Evolutionary conservation across 202 grass and related monocot species (phyloP), one percentile per base, ranked within the genome.

Genomic region (Eragrostis tef): DNA sequence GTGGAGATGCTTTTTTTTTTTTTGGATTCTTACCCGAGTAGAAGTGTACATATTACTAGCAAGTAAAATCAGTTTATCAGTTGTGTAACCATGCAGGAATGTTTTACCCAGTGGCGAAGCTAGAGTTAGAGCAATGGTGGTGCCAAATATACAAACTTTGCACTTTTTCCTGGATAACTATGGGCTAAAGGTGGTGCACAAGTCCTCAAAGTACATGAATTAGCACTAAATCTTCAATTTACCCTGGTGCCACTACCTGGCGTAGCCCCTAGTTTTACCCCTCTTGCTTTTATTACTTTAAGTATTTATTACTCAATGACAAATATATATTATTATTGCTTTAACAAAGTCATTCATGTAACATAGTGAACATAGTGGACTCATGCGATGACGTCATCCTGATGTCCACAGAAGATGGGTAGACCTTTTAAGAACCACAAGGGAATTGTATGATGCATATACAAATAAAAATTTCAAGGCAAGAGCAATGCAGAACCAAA

Each of bases 401-500:
- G 1, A 56, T 7, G 42, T 17, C 10, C 1, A 62, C 21, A 34
- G 62, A 74, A 84, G 24, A 67, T 61, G 19, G 42, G 73, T 16
- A 60, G 17, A 51, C 44, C 70, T 84, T 75, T 80, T 13, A 56
- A 62, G 13, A 56, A 62, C 29, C 15, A 36, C 7, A 63, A 47
- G 15, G n/a, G 34, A 65, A 87, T 67, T 46, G 26, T 59, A 79
- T 41, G 53, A 84, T 54, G 19, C 50, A 47, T 44, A 22, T 51
- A 75, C 20, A n/a, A 69, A 66, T 42, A 19, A 59, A 71, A 71
- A 54, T 48, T 65, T 71, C 29, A 82, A 88, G 71, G 65, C 57
- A 87, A 81, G 70, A 47, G 63, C 71, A 74, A 68, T 78, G 82
- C 42, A 75, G 70, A 83, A 84, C 86, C 67, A 74, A 87, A 94